Conservation (phyloP, 1,139 yeast genomes). For the Pichia sp. region DNA sequence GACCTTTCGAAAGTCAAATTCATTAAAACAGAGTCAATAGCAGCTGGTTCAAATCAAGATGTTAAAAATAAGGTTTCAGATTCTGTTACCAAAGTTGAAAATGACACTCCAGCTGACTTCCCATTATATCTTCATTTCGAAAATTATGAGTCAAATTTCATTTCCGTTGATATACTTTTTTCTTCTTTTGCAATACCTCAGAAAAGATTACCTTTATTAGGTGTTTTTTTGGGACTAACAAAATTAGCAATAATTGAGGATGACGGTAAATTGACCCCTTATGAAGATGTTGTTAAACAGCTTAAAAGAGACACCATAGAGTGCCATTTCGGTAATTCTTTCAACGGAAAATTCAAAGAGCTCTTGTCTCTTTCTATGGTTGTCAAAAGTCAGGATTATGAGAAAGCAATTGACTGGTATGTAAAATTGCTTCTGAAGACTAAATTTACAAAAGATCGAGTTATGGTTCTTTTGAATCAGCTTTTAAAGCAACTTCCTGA, state of each 20-base stretch:
- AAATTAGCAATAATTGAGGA: conserved; percentile 67
- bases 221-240: conserved; percentile 63
- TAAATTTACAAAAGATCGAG: conserved; percentile 68
- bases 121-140: conserved; percentile 79
- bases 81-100: conserved; percentile 33
- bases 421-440: conserved; percentile 58
- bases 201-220: conserved; percentile 59
- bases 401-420: conserved; percentile 73
- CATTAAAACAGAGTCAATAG: conserved; percentile 62
- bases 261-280: conserved; percentile 56
- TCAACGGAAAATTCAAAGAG: conserved; percentile 62
- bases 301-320: conserved; percentile 72
- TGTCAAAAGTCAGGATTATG: conserved; percentile 60
- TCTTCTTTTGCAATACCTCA: conserved; percentile 62
- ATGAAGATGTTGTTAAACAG: conserved; percentile 69
- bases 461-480: conserved; percentile 69
- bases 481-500: conserved; percentile 74
- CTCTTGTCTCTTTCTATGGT: conserved; percentile 57
- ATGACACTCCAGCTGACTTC: conserved; percentile 46
- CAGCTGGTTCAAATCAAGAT: conserved; percentile 41
- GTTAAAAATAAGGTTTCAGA: conserved; percentile 22
- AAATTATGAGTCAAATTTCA: conserved; percentile 73
- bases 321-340: conserved; percentile 52
- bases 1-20: conserved; percentile 74
- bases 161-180: conserved; percentile 62